Evolutionary conservation across 2,329 filamentous ascomycete species (phyloP), one percentile per base, ranked within the genome.

Genomic region (Plectosphaerella cucumerina): DNA sequence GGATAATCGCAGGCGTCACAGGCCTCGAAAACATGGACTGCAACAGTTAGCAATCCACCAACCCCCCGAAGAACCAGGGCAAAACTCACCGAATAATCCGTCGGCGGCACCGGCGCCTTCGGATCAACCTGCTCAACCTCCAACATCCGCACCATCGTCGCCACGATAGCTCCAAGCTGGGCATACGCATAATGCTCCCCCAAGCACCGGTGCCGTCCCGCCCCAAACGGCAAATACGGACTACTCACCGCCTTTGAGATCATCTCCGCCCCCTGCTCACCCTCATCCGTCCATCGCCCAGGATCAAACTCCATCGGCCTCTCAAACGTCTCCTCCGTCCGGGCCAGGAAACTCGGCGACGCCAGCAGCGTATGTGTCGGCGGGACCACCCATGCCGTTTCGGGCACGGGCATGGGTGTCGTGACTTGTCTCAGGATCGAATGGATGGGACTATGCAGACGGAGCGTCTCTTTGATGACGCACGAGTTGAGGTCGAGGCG

Each of bases 121-220:
- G n/a, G 39, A 26, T 44, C 42, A 17, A 44, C 12, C 42, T 23
- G 21, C 39, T 42, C 39, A 20, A 42, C 12, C 39, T 42, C 39
- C 18, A 44, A n/a, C 21, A 26, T 23, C 45, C 45, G 17, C 26
- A 89, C 77, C 53, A 89, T 65, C 0, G 77, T 82, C 1, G 78
- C 76, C 21, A 89, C 67, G 53, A 90, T 88, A 9, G 82, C 81
- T 15, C 77, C 76, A 41, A 90, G 64, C 61, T 90, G 86, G 43
- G 87, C 67, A 59, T 89, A 89, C 1, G 86, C 86, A 64, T 89
- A 90, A 63, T 88, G 86, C 70, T 90, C 87, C 17, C 87, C 87
- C 52, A 90, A 88, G 59, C 87, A 90, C 18, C 87, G 74, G 65
- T 90, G 86, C 43, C 87, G 73, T 0, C 86, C 87, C 0, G 85